phyloP scores from a whole-genome alignment of 2,329 filamentous ascomycete species.

The Penicillium polonicum region DNA sequence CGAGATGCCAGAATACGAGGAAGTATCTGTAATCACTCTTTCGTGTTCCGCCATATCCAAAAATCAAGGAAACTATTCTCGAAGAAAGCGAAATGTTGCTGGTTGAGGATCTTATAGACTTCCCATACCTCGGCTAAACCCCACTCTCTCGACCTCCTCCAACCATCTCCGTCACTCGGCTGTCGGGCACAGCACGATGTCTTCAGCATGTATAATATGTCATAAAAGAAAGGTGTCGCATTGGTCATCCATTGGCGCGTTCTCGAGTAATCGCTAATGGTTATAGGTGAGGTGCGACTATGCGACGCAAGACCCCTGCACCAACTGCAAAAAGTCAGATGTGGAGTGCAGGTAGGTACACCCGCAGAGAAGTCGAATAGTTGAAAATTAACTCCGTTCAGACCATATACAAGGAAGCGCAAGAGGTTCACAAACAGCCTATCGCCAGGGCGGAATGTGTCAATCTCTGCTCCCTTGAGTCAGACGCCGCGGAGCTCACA shows the following conservation, averaged over 20 bases:
- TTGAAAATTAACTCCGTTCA: slow-evolving; percentile 5
- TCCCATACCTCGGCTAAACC: slow-evolving; percentile 9
- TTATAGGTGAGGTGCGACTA: slow-evolving; percentile 28
- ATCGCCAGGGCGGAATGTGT: slow-evolving; percentile 17
- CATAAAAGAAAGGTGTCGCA: slow-evolving; percentile 44
- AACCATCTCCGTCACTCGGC: slow-evolving; percentile 11
- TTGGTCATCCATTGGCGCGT: slow-evolving; percentile 12
- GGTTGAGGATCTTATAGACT: not conserved
- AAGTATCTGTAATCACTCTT: slow-evolving; percentile 8
- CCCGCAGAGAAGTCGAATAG: not conserved
- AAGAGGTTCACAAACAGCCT: slow-evolving; percentile 42
- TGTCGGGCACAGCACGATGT: slow-evolving; percentile 17
- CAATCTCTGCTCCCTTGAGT: slow-evolving; percentile 17
- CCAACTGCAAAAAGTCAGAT: slow-evolving; percentile 26
- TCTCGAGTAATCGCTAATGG: slow-evolving; percentile 14
- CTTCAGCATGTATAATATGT: slow-evolving; percentile 42
- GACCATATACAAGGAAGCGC: slow-evolving; percentile 30
- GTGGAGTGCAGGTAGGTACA: slow-evolving; percentile 27
- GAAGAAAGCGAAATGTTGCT: not conserved
- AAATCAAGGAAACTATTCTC: not conserved
- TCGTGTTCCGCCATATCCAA: slow-evolving; percentile 3
- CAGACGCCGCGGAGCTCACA: slow-evolving; percentile 26
- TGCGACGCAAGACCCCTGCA: slow-evolving; percentile 28
- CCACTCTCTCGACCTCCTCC: slow-evolving; percentile 15
- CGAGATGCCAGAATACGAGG: slow-evolving; percentile 47